A percentile compares a stretch with the other conserved stretches of the same genome.
Conservation (phyloP, 2,329 filamentous ascomycete genomes). For the Beauveria varroae region DNA sequence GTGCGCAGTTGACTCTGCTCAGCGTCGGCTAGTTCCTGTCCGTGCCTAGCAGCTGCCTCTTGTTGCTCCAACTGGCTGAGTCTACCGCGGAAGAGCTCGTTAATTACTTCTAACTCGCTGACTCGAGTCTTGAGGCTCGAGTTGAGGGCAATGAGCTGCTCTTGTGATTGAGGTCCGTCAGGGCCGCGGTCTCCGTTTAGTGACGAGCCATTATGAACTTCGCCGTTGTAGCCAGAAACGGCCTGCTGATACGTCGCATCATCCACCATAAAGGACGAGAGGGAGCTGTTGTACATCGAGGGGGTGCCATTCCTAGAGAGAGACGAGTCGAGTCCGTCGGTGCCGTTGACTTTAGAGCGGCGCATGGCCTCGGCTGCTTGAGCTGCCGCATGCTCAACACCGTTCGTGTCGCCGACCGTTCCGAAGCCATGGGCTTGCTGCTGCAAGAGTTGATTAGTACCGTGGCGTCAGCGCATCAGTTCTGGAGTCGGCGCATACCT, state of each 20-base stretch:
- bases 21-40: constrained; percentile 47
- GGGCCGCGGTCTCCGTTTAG: constrained; percentile 54
- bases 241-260: constrained; percentile 58
- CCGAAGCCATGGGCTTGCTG: constrained; percentile 33
- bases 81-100: constrained; percentile 68
- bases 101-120: constrained; percentile 92
- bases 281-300: constrained; percentile 63
- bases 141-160: constrained; percentile 72
- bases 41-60: constrained; percentile 58
- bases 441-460: not conserved
- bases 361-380: constrained; percentile 42
- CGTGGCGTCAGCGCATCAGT: not conserved
- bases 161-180: constrained; percentile 68
- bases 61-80: constrained; percentile 74
- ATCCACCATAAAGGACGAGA: constrained; percentile 73
- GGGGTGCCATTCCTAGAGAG: constrained; percentile 75
- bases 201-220: constrained; percentile 42
- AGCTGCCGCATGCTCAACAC: constrained; percentile 52
- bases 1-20: constrained; percentile 50
- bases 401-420: constrained; percentile 43
- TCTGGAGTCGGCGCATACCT: constrained; percentile 46
- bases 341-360: constrained; percentile 66
- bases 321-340: constrained; percentile 69
- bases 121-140: constrained; percentile 90
- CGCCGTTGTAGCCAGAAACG: constrained; percentile 44